Percentiles rank a stretch among this genome's conserved stretches.
phyloP scores from a whole-genome alignment of 768 basidiomycete genomes.

The Lentinula boryana region DNA sequence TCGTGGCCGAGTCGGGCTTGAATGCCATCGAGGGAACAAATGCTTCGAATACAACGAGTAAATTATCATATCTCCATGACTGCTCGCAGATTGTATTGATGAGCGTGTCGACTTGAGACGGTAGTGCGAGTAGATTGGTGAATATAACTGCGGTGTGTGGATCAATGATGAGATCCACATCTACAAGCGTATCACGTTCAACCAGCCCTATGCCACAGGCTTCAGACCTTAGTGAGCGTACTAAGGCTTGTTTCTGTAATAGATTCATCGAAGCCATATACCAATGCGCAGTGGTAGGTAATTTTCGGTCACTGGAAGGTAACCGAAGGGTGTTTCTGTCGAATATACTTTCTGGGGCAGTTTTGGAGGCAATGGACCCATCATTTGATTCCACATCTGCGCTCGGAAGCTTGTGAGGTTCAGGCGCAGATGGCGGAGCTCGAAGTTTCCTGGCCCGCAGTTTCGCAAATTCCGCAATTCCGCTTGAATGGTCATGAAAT shows the following conservation, averaged over 20 bases:
- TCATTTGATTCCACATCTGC: not conserved
- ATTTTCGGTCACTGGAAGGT: conserved; percentile 19
- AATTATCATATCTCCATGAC: conserved; percentile 55
- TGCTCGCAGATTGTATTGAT: conserved; percentile 37
- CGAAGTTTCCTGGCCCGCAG: conserved; percentile 33
- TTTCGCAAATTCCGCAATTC: conserved; percentile 30
- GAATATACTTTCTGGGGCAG: conserved; percentile 34
- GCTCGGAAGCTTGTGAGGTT: not conserved
- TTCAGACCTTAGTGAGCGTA: conserved; percentile 40
- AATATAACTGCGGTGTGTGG: conserved; percentile 32
- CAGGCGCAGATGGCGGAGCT: not conserved
- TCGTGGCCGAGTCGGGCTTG: conserved; percentile 13
- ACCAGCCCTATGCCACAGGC: conserved; percentile 49
- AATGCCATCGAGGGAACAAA: conserved; percentile 44
- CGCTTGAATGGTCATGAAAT: conserved; percentile 9
- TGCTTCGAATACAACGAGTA: conserved; percentile 64
- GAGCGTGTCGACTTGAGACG: conserved; percentile 41
- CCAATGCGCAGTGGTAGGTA: conserved; percentile 38
- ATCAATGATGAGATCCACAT: conserved; percentile 65
- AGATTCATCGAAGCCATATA: conserved; percentile 68
- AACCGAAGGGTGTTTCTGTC: conserved; percentile 40
- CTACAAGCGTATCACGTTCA: conserved; percentile 56
- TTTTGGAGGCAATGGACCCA: conserved; percentile 10
- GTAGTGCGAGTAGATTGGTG: conserved; percentile 34
- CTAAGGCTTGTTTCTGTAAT: conserved; percentile 61